A percentile compares a stretch with the other conserved stretches of the same genome.
Evolutionary conservation across 2,329 filamentous ascomycete species (phyloP).

Genomic region (Shiraia bambusicola): DNA sequence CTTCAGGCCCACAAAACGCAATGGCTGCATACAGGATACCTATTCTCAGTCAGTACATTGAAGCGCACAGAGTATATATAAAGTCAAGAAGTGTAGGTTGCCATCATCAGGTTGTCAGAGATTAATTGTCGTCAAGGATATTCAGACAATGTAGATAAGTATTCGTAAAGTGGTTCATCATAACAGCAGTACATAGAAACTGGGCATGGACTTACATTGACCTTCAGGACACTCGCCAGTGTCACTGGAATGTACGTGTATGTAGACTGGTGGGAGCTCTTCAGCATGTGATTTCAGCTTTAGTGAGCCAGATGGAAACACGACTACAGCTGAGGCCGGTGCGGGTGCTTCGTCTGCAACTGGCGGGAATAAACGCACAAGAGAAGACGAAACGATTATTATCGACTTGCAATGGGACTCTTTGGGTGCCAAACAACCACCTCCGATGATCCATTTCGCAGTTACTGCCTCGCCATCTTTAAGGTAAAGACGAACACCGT

Average conservation of each 20-base stretch:
- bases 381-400: slow-evolving; percentile 66
- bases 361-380: slow-evolving; percentile 68
- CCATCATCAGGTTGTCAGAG: slow-evolving; percentile 86
- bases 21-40: slow-evolving; percentile 61
- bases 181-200: slow-evolving; percentile 47
- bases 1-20: slow-evolving; percentile 39
- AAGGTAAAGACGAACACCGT: slow-evolving; percentile 51
- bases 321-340: slow-evolving; percentile 72
- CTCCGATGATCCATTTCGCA: slow-evolving; percentile 56
- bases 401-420: slow-evolving; percentile 60
- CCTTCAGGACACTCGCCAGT: slow-evolving; percentile 85
- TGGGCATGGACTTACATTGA: slow-evolving; percentile 73
- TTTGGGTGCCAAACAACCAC: slow-evolving; percentile 17
- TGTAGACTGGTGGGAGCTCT: slow-evolving; percentile 54
- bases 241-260: slow-evolving; percentile 79
- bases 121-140: slow-evolving; percentile 76
- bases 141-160: slow-evolving; percentile 99
- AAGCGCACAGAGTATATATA: slow-evolving; percentile 4
- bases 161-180: slow-evolving; percentile 85
- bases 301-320: slow-evolving; percentile 62
- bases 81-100: slow-evolving; percentile 14
- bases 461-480: slow-evolving; percentile 61
- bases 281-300: slow-evolving; percentile 32
- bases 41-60: slow-evolving; percentile 45
- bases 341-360: slow-evolving; percentile 72